phyloP scores from a whole-genome alignment of 2,329 filamentous ascomycete species.

The Beauveria sp. region DNA sequence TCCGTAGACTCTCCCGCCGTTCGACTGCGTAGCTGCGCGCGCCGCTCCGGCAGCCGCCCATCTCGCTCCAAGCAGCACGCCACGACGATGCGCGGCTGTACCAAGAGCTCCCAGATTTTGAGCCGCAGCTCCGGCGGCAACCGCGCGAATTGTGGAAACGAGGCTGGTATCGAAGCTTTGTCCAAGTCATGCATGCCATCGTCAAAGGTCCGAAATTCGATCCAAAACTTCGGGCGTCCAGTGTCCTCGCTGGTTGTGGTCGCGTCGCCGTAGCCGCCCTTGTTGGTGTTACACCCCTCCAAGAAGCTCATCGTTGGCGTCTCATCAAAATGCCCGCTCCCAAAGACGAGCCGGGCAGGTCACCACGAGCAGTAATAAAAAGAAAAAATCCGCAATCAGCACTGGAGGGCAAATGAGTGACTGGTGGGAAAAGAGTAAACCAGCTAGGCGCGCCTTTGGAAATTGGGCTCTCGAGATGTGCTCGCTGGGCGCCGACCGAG shows the following conservation, averaged over 20 bases:
- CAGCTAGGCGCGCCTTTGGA: background rate
- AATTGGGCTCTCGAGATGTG: background rate
- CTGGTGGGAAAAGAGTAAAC: background rate
- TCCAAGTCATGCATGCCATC: slow-evolving; percentile 27
- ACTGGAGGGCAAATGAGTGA: background rate
- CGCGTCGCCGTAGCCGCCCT: background rate
- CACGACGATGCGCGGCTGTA: slow-evolving; percentile 38
- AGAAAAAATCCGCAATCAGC: background rate
- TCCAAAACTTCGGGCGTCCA: slow-evolving; percentile 31
- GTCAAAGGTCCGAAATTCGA: slow-evolving; percentile 38
- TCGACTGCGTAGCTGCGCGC: slow-evolving; percentile 20
- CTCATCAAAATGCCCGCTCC: background rate
- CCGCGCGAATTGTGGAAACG: slow-evolving; percentile 30
- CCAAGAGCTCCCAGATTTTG: slow-evolving; percentile 37
- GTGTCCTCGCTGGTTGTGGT: slow-evolving; percentile 15
- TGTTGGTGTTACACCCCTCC: background rate
- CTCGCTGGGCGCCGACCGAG: slow-evolving; percentile 3
- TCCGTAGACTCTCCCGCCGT: slow-evolving; percentile 11
- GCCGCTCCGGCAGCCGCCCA: slow-evolving; percentile 21
- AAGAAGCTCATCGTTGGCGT: slow-evolving; percentile 1
- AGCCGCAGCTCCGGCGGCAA: slow-evolving; percentile 42
- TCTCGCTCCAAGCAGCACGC: slow-evolving; percentile 33
- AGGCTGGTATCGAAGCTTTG: slow-evolving; percentile 8
- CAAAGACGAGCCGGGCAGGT: background rate
- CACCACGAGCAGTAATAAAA: background rate